Conservation (phyloP, 768 basidiomycete genomes). For the Agrocybe praecox region DNA sequence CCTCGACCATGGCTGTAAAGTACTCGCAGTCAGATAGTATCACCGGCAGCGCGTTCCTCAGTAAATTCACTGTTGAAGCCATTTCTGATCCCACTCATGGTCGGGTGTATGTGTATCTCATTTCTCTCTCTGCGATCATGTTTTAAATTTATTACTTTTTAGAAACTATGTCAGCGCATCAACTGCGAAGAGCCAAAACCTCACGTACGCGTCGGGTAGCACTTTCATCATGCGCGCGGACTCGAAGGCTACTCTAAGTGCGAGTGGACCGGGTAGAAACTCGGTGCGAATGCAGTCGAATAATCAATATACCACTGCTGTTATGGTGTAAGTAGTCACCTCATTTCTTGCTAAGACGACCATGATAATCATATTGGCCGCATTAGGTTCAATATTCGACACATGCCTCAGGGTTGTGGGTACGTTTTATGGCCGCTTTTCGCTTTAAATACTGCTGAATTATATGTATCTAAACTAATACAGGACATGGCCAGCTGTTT, state of each 20-base stretch:
- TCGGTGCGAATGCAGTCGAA: slow-evolving; percentile 59
- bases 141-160: background rate
- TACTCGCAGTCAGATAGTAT: slow-evolving; percentile 50
- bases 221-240: slow-evolving; percentile 62
- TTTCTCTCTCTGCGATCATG: background rate
- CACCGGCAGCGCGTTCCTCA: slow-evolving; percentile 48
- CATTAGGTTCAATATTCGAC: slow-evolving; percentile 38
- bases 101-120: slow-evolving; percentile 48
- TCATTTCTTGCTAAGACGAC: background rate
- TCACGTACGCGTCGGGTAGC: slow-evolving; percentile 57
- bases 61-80: slow-evolving; percentile 49
- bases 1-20: slow-evolving; percentile 35
- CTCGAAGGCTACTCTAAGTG: slow-evolving; percentile 42
- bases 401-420: slow-evolving; percentile 64
- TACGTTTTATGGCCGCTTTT: slow-evolving; percentile 18
- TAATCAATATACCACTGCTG: slow-evolving; percentile 52
- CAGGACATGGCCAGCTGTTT: slow-evolving; percentile 54
- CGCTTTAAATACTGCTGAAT: background rate
- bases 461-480: too few relatives aligned
- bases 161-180: slow-evolving; percentile 48
- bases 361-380: background rate
- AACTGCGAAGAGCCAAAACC: slow-evolving; percentile 53
- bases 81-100: slow-evolving; percentile 68
- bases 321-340: slow-evolving; percentile 46
- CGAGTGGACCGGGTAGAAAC: slow-evolving; percentile 56